Conservation (phyloP, 805 yeast species). For the Wickerhamiella lipophila region DNA sequence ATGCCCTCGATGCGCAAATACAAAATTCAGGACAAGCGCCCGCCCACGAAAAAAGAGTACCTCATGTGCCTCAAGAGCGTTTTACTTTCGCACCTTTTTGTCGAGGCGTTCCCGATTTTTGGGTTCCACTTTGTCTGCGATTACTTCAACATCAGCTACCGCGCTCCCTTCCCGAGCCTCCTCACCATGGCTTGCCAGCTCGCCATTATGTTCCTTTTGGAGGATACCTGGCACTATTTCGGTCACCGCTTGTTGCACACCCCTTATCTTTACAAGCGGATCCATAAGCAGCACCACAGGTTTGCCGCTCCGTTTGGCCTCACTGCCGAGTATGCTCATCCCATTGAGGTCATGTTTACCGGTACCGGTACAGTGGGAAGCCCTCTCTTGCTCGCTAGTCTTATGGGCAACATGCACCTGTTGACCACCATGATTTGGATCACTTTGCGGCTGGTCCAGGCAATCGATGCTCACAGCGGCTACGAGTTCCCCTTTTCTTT, state of each 20-base stretch:
- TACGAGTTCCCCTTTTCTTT: slow-evolving; percentile 96
- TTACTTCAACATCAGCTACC: slow-evolving; percentile 58
- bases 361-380: slow-evolving; percentile 96
- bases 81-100: slow-evolving; percentile 72
- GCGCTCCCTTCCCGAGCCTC: slow-evolving; percentile 74
- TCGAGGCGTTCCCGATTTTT: slow-evolving; percentile 95
- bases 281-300: slow-evolving; percentile 95
- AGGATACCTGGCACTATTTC: slow-evolving; percentile 96
- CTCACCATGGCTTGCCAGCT: slow-evolving; percentile 52
- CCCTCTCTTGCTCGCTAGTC: slow-evolving; percentile 72
- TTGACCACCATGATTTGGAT: slow-evolving; percentile 88
- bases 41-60: slow-evolving; percentile 73
- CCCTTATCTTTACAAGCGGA: slow-evolving; percentile 71
- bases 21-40: slow-evolving; percentile 79
- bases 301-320: slow-evolving; percentile 97
- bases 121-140: slow-evolving; percentile 89
- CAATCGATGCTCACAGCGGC: slow-evolving; percentile 95
- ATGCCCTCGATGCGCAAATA: slow-evolving; percentile 74
- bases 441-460: slow-evolving; percentile 78
- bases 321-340: slow-evolving; percentile 97
- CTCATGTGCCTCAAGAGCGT: slow-evolving; percentile 86
- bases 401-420: slow-evolving; percentile 67
- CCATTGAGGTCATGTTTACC: slow-evolving; percentile 76
- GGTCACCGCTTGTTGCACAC: slow-evolving; percentile 83
- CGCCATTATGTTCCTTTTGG: slow-evolving; percentile 65